Base-by-base conservation (phyloP, 345 rosid species). In the Acer negundo region DNA sequence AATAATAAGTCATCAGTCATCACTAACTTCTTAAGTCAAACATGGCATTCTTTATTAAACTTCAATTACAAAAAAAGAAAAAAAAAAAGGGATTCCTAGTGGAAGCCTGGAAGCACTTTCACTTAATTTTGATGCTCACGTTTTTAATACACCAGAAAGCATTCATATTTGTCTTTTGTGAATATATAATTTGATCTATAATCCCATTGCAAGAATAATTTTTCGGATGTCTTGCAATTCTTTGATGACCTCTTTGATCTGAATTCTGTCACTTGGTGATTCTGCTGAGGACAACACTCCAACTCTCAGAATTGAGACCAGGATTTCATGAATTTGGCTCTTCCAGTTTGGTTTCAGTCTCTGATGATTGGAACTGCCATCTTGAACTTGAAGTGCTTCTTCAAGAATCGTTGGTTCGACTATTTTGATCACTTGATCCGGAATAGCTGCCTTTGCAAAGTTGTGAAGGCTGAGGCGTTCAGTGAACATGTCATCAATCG, bases 401-500 rank as follows among this genome's bases (percentile, higher is more conserved):
- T 77, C 64, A 24, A 83, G 70, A 59, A 83, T 69, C 20, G 46
- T 46, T 5, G 76, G 59, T 56, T 80, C 80, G 1, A 55, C 53
- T 16, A 79, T 66, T 22, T 79, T 61, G 6, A 55, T 8, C n/a
- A 73, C 75, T 62, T 65, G 59, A 28, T 83, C 80, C 0, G 80
- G 83, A 23, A 80, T 17, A 4, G 81, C 75, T 26, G 56, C 77
- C 26, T 77, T 42, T 3, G 66, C 85, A 62, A 62, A 83, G 13
- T 31, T 69, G 59, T 70, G 86, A 46, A 83, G 86, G 76, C 69
- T 77, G 15, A 79, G 68, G 46, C 66, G 76, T 47, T 83, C 80
- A 58, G 1, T 63, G 78, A 82, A 82, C 78, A 79, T 76, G 55
- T 73, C 82, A 67, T 76, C 75, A 0, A 82, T 82, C 2, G 85